Evolutionary conservation across 2,329 filamentous ascomycete genomes (phyloP).

Genomic region (Pyricularia grisea): DNA sequence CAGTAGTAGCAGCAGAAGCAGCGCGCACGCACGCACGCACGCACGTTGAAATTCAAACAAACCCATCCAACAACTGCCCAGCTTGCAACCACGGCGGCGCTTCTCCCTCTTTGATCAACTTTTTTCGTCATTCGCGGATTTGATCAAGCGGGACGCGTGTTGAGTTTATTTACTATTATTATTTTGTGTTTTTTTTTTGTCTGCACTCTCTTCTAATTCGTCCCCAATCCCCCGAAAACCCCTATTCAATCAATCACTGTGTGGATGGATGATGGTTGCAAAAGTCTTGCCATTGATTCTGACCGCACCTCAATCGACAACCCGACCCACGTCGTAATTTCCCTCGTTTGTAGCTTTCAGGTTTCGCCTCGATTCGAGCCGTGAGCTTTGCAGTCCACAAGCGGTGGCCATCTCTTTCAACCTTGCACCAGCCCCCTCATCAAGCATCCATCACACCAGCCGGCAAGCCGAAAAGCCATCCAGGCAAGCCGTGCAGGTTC

Average conservation of each 20-base stretch:
- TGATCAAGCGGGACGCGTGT: neutral
- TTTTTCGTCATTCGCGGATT: neutral
- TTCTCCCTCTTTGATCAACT: neutral
- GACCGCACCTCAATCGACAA: neutral
- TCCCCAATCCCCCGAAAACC: neutral
- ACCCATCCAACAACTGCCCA: neutral
- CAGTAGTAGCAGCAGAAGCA: neutral
- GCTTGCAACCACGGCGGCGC: neutral
- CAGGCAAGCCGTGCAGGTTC: neutral
- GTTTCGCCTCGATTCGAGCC: neutral
- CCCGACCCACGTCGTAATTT: constrained; percentile 1
- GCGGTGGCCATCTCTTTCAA: neutral
- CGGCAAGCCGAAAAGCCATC: neutral
- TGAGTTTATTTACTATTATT: neutral
- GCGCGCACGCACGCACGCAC: neutral
- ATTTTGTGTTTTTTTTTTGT: neutral
- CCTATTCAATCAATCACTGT: neutral
- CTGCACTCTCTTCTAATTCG: neutral
- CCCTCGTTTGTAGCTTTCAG: neutral
- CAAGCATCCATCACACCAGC: neutral
- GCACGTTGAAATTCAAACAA: neutral
- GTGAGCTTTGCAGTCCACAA: neutral
- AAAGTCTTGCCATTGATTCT: neutral
- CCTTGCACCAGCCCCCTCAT: neutral
- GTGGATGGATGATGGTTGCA: neutral